Percentiles rank a stretch among this genome's conserved stretches.
phyloP scores from a whole-genome alignment of 441 rosid species.

The Codiaeum variegatum region DNA sequence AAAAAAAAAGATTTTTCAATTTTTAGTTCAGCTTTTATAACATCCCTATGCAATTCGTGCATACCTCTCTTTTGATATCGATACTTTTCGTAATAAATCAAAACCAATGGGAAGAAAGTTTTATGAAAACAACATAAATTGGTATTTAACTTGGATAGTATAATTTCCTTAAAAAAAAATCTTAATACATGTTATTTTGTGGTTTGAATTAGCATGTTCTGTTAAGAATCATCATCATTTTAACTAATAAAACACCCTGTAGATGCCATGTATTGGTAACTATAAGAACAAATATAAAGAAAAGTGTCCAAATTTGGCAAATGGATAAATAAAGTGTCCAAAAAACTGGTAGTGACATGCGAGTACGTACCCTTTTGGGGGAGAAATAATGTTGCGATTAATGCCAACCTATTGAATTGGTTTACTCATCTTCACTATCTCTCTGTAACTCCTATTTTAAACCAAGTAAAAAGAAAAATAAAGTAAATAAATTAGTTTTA shows the following conservation, averaged over 20 bases:
- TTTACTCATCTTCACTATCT: conserved; percentile 34
- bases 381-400: background rate
- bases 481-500: too few relatives aligned
- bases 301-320: too few relatives aligned
- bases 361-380: conserved; percentile 10
- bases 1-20: background rate
- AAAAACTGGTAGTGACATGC: conserved; percentile 4
- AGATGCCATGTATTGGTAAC: too few relatives aligned
- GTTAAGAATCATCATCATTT: too few relatives aligned
- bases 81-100: background rate
- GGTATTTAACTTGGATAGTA: too few relatives aligned
- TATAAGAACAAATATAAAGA: too few relatives aligned
- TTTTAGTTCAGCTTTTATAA: background rate
- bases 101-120: background rate
- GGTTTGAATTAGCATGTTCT: too few relatives aligned
- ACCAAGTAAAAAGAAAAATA: background rate
- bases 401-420: conserved; percentile 14
- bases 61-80: background rate
- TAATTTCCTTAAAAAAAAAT: too few relatives aligned
- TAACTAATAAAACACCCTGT: too few relatives aligned
- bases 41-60: background rate
- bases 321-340: too few relatives aligned
- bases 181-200: too few relatives aligned
- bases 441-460: background rate
- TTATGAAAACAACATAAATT: background rate